Conservation (phyloP, 768 basidiomycete genomes). For the Amanita muscaria region DNA sequence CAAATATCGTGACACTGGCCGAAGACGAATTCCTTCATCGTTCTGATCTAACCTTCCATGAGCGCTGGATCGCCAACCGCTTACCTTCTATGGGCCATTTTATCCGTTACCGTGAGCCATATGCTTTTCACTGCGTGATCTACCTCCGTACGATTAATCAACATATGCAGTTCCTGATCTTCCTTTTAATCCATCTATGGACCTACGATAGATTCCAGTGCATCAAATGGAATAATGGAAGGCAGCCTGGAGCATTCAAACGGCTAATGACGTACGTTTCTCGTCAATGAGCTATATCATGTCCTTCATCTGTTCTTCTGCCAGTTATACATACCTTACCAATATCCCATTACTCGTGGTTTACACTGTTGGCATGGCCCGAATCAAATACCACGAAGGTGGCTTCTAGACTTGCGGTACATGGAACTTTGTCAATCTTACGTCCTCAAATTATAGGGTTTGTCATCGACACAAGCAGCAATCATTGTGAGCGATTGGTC, state of each 20-base stretch:
- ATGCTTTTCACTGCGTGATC: conserved; percentile 9
- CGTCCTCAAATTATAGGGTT: too few relatives aligned
- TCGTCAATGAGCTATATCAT: conserved; percentile 2
- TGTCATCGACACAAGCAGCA: neutral
- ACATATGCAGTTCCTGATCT: conserved; percentile 49
- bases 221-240: conserved; percentile 63
- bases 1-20: conserved; percentile 20
- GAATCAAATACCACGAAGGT: conserved; percentile 72
- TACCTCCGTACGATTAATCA: neutral
- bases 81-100: conserved; percentile 69
- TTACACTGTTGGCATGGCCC: conserved; percentile 53
- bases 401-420: too few relatives aligned
- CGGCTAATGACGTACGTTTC: conserved; percentile 74
- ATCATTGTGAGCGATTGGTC: neutral
- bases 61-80: conserved; percentile 65
- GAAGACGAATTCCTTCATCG: conserved; percentile 14
- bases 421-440: too few relatives aligned
- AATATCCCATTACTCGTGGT: conserved; percentile 58
- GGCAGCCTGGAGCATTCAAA: conserved; percentile 80
- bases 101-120: conserved; percentile 52
- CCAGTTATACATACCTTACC: conserved; percentile 71
- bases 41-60: conserved; percentile 35
- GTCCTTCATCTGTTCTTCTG: conserved; percentile 12
- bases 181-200: conserved; percentile 73
- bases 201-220: conserved; percentile 71